A percentile compares a stretch with the other conserved stretches of the same genome.
These are phyloP conservation scores for Gossypium herbaceum DNA, from an alignment of 345 rosid species.

Conservation along the genomic window DNA sequence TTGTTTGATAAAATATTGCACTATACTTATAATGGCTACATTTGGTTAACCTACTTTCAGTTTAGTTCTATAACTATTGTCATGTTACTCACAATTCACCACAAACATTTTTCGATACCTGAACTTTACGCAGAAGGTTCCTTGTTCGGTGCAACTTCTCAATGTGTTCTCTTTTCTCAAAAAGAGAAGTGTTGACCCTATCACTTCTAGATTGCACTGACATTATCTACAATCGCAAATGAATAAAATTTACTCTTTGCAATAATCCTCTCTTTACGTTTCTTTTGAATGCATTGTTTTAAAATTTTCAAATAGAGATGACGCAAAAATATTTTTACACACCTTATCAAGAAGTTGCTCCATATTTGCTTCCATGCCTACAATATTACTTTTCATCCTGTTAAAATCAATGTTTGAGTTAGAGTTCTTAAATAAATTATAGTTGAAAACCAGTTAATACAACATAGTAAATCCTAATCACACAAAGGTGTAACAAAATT, in stretches of 20 bases:
- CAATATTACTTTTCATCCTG: slow-evolving; percentile 97
- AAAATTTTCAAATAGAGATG: background rate
- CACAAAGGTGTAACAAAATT: background rate
- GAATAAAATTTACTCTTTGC: background rate
- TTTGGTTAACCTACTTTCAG: background rate
- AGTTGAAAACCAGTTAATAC: background rate
- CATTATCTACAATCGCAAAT: slow-evolving; percentile 57
- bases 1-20: background rate
- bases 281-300: background rate
- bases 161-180: slow-evolving; percentile 91
- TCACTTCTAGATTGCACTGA: slow-evolving; percentile 97
- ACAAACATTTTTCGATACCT: slow-evolving; percentile 42
- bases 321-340: slow-evolving; percentile 12
- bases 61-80: background rate
- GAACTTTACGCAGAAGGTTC: slow-evolving; percentile 96
- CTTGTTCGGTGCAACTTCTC: slow-evolving; percentile 96
- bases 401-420: slow-evolving; percentile 17
- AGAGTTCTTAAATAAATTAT: background rate
- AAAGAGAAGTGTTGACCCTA: slow-evolving; percentile 88
- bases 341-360: slow-evolving; percentile 94
- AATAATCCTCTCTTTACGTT: background rate
- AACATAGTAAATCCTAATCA: background rate
- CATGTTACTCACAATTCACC: background rate
- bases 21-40: background rate
- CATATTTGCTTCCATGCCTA: slow-evolving; percentile 97